Percentiles rank a stretch among this genome's conserved stretches.
Conservation (phyloP, 2,329 filamentous ascomycete species). For the Phaeosphaeria sp. region DNA sequence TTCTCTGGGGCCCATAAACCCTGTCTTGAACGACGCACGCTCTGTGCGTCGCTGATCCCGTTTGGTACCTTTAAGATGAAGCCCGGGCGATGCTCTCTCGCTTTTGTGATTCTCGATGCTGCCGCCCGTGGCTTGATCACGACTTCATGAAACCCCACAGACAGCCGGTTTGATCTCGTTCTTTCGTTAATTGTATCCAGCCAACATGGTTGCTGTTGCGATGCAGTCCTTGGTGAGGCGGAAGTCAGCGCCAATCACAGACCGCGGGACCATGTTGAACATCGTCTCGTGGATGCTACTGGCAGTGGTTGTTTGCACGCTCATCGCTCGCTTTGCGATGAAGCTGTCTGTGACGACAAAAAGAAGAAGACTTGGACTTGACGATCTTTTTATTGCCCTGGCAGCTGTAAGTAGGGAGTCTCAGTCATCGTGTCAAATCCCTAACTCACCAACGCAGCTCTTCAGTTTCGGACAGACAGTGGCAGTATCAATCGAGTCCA, state of each 20-base stretch:
- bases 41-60: neutral
- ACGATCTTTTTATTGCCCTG: constrained; percentile 34
- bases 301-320: constrained; percentile 25
- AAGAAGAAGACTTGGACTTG: constrained; percentile 18
- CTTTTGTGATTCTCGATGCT: neutral
- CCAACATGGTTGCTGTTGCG: constrained; percentile 15
- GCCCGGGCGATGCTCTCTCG: neutral
- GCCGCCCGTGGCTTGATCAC: neutral
- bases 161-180: neutral
- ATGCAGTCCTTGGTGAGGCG: constrained; percentile 16
- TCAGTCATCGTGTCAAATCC: neutral
- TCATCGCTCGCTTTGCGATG: constrained; percentile 33
- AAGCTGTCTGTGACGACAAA: constrained; percentile 31
- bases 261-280: constrained; percentile 25
- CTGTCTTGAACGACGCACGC: neutral
- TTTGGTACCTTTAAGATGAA: neutral
- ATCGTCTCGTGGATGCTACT: constrained; percentile 38
- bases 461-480: constrained; percentile 39
- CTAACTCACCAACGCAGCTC: constrained; percentile 20
- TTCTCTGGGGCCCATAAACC: neutral
- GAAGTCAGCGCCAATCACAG: constrained; percentile 11
- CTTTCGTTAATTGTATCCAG: neutral
- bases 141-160: neutral
- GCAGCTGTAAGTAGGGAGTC: constrained; percentile 26
- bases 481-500: constrained; percentile 32